Conservation (phyloP, 192 early-diverging fungal species). For the Chytriomyces confervae region DNA sequence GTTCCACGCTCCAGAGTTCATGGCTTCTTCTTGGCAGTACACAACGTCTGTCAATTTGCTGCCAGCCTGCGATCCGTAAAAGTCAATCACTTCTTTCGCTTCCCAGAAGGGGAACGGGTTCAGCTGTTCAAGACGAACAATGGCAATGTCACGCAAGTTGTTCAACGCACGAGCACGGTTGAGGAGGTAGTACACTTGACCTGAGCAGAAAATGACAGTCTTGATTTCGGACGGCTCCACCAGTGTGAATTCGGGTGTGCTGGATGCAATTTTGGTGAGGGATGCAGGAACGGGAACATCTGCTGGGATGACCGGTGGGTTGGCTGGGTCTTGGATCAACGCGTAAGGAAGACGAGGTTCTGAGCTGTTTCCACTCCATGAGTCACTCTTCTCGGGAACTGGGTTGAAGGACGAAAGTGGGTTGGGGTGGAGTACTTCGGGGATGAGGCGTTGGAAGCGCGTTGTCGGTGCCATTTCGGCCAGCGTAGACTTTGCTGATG, state of each 20-base stretch:
- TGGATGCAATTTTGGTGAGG: neutral
- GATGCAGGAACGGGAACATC: constrained; percentile 13
- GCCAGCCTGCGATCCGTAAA: constrained; percentile 66
- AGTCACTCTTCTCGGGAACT: constrained; percentile 28
- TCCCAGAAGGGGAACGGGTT: constrained; percentile 95
- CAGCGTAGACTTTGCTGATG: constrained; percentile 84
- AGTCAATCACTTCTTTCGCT: constrained; percentile 82
- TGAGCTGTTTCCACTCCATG: constrained; percentile 54
- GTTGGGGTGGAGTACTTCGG: constrained; percentile 80
- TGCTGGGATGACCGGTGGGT: constrained; percentile 4
- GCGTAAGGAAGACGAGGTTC: constrained; percentile 59
- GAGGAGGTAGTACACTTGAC: constrained; percentile 97
- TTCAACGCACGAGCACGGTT: constrained; percentile 87
- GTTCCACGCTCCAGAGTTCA: constrained; percentile 92
- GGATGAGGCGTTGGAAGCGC: constrained; percentile 89
- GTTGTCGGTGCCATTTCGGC: constrained; percentile 82
- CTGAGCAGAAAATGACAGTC: constrained; percentile 93
- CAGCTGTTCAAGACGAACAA: constrained; percentile 94
- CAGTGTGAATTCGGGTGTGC: constrained; percentile 61
- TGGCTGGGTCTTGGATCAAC: constrained; percentile 38
- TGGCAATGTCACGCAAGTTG: constrained; percentile 86
- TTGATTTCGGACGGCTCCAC: constrained; percentile 84
- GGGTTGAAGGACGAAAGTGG: constrained; percentile 58
- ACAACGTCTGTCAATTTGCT: constrained; percentile 80
- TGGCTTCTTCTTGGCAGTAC: constrained; percentile 95